These are phyloP conservation scores for Escallonia rubra DNA, from an alignment of 129 eudicot genomes.

Conservation along the genomic window DNA sequence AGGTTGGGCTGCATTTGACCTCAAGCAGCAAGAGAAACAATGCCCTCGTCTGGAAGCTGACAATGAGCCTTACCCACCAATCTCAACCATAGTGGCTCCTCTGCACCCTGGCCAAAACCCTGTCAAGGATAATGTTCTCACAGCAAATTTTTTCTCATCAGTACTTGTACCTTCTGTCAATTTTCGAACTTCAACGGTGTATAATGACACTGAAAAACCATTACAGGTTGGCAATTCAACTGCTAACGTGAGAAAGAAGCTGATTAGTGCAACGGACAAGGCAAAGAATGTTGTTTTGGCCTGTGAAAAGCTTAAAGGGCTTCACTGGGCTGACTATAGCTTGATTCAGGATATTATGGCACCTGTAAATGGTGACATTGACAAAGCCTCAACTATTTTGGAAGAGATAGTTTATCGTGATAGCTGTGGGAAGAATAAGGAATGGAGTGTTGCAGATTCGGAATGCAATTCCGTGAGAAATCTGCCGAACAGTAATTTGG, in stretches of 20 bases:
- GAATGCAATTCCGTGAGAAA: slow-evolving; percentile 14
- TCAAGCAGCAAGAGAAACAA: slow-evolving; percentile 39
- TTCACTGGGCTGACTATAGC: slow-evolving; percentile 77
- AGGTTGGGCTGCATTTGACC: slow-evolving; percentile 95
- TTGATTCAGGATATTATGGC: slow-evolving; percentile 69
- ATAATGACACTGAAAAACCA: neutral
- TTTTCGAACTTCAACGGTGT: slow-evolving; percentile 22
- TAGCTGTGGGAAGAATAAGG: slow-evolving; percentile 24
- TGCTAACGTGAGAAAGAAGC: slow-evolving; percentile 11
- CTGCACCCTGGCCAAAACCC: slow-evolving; percentile 8
- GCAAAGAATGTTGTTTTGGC: slow-evolving; percentile 3
- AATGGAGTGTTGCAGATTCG: slow-evolving; percentile 9
- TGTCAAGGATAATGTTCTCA: slow-evolving; percentile 15
- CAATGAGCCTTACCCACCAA: slow-evolving; percentile 56
- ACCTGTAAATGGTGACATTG: slow-evolving; percentile 53
- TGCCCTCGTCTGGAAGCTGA: slow-evolving; percentile 18
- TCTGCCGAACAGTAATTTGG: neutral
- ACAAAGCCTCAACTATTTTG: slow-evolving; percentile 46
- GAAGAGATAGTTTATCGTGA: slow-evolving; percentile 46
- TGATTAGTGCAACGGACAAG: neutral
- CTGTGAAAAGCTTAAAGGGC: slow-evolving; percentile 41
- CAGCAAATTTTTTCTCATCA: slow-evolving; percentile 52
- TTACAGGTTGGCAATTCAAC: slow-evolving; percentile 16
- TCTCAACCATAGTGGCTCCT: slow-evolving; percentile 30
- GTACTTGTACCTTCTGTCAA: slow-evolving; percentile 33